These are phyloP conservation scores for Lipomyces yarrowii DNA, from an alignment of 1,139 yeast species.

Conservation along the genomic window DNA sequence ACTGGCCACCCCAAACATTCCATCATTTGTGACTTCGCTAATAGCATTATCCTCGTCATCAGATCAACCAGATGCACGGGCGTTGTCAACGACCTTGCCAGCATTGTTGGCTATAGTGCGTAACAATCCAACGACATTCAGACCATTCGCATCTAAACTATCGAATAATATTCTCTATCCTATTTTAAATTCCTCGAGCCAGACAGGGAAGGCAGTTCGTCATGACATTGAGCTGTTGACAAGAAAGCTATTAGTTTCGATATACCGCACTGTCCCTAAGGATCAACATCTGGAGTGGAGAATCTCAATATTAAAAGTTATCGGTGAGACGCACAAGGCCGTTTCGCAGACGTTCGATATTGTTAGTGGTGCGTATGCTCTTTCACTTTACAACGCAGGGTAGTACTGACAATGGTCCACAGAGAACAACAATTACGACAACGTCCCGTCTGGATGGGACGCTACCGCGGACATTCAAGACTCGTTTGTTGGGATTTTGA, in stretches of 20 bases:
- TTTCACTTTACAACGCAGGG: neutral
- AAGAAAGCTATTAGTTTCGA: slow-evolving; percentile 57
- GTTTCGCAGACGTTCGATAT: slow-evolving; percentile 29
- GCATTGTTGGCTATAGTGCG: slow-evolving; percentile 55
- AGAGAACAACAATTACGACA: slow-evolving; percentile 18
- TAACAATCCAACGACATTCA: slow-evolving; percentile 74
- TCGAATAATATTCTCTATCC: slow-evolving; percentile 50
- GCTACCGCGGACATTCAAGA: slow-evolving; percentile 6
- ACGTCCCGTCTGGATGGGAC: slow-evolving; percentile 23
- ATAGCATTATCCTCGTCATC: slow-evolving; percentile 46
- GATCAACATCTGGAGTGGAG: slow-evolving; percentile 45
- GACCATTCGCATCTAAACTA: slow-evolving; percentile 72
- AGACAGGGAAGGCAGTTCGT: slow-evolving; percentile 43
- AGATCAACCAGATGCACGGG: slow-evolving; percentile 35
- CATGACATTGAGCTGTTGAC: slow-evolving; percentile 47
- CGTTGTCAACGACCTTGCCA: slow-evolving; percentile 45
- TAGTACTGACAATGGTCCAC: slow-evolving; percentile 23
- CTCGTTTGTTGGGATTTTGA: slow-evolving; percentile 9
- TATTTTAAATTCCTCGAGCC: slow-evolving; percentile 42
- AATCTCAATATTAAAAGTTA: slow-evolving; percentile 31
- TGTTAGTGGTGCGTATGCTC: slow-evolving; percentile 31
- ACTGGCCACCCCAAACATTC: slow-evolving; percentile 75
- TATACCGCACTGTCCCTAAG: slow-evolving; percentile 63
- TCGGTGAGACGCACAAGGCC: slow-evolving; percentile 37
- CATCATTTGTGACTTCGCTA: slow-evolving; percentile 60